Evolutionary conservation across 108 stramenopile genomes (phyloP), one percentile per base, ranked within the genome.

Genomic region (Skeletonema marinoi): DNA sequence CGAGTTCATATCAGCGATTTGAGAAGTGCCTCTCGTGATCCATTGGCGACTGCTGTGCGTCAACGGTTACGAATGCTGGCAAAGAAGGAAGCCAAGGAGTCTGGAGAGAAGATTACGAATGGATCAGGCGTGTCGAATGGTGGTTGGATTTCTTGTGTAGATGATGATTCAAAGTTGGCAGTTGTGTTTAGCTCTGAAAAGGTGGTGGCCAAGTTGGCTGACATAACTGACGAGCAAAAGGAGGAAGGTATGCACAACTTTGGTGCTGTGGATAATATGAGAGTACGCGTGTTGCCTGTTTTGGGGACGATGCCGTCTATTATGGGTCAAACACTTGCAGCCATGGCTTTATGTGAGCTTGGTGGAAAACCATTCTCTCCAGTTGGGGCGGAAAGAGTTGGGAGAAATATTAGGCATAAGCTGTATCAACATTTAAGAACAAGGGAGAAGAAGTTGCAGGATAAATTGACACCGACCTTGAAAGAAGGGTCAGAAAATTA

Each of bases 221-320:
- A 91, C 31, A 80, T 98, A 60, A 96, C 96, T 9, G 92, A 93
- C 14, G 96, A 97, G 65, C 98, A 98, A 76, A 88, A 95, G 73
- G 82, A 78, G 33, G 89, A 90, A 65, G 83, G 85, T 8, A 84
- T 84, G 51, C 74, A 90, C 46, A 87, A 96, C 39, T 98, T 97
- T 85, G 98, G 98, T 30, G 93, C 96, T 6, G 92, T 98, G 59
- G 94, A 93, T 39, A 92, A 93, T 25, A 97, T 99, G 90, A 81
- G 98, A 33, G 90, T 99, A n/a, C 92, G 98, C 4, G 95, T 99
- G 32, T 71, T 99, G 32, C 98, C 98, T 2, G 98, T 99, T 0
- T 78, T 99, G 39, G 98, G 98, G 11, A 97, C 98, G 8, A 86
- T 96, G 83, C 98, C 98, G 13, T 97, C 98, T 35, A 93, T 99